Conservation (phyloP, 305 asterid species). For the Solanum hybrid region DNA sequence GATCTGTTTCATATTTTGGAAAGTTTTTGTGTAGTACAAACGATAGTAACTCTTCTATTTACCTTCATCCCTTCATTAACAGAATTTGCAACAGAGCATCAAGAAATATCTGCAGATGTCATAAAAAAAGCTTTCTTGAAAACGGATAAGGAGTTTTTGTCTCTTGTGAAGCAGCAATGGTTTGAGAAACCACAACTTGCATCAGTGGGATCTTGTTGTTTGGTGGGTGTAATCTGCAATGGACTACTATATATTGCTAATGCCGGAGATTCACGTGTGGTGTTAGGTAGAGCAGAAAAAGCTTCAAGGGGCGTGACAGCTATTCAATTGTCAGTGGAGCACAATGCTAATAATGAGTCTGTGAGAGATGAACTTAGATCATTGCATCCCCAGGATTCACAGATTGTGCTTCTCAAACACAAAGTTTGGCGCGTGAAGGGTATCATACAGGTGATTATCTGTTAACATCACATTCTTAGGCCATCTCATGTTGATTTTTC, state of each 20-base stretch:
- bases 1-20: background rate
- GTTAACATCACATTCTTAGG: background rate
- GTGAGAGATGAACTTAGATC: constrained; percentile 65
- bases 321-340: constrained; percentile 68
- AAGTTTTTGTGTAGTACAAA: background rate
- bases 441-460: constrained; percentile 63
- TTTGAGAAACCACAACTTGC: constrained; percentile 63
- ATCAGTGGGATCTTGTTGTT: constrained; percentile 89
- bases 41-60: background rate
- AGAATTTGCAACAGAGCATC: constrained; percentile 65
- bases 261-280: constrained; percentile 91
- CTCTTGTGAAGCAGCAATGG: constrained; percentile 71
- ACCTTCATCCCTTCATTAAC: constrained; percentile 7
- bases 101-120: constrained; percentile 54
- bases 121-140: constrained; percentile 71
- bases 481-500: background rate
- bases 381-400: constrained; percentile 75
- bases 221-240: constrained; percentile 68
- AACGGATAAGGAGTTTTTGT: constrained; percentile 76
- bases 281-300: constrained; percentile 60
- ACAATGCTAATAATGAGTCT: constrained; percentile 64
- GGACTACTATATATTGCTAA: constrained; percentile 73
- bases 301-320: constrained; percentile 49
- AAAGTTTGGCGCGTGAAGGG: constrained; percentile 98
- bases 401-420: constrained; percentile 77